Evolutionary conservation across 192 early-diverging fungal genomes (phyloP), one percentile per base, ranked within the genome.

Genomic region (Linnemannia hyalina): DNA sequence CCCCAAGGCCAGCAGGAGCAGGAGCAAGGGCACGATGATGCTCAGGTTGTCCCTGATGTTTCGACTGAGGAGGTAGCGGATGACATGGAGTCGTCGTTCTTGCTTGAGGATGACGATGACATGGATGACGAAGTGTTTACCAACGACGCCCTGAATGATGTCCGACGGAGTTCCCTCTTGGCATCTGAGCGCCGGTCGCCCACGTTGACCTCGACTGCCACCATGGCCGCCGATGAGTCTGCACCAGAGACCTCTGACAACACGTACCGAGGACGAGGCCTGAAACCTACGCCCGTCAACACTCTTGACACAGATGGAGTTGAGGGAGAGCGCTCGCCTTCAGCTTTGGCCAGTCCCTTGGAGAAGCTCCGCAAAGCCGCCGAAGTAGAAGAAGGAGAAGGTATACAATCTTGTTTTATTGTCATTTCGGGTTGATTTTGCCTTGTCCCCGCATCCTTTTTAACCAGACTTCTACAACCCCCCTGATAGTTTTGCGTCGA

Each of bases 351-450:
- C 1, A 86, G 84, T 55, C 84, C 84, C 6, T 42, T 86, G 46
- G 84, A 86, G 71, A 75, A 74, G 22, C 76, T 86, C 11, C 78
- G 84, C 38, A 86, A 86, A 44, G 84, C 84, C 11, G 76, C 52
- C 4, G 84, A 86, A 54, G 78, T 78, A 26, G 84, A 86, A 76
- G 84, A 86, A 70, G 84, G 79, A 57, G 84, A 86, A 74, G 73
- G 82, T 83, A 78, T 13, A 40, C 18, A 26, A 26, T 65, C 29
- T 68, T 60, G 23, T 60, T n/a, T 60, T 9, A 9, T 29, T 60
- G 5, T 10, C 57, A 18, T 55, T 18, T 23, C 2, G 18, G 6
- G 5, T 18, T 55, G 5, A 18, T 20, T 23, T 55, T 55, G 44
- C 13, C 10, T 15, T 46, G 44, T 46, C 44, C 11, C 11, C 44